These are phyloP conservation scores for Metschnikowia continentalis DNA, from an alignment of 805 yeast genomes.

Conservation along the genomic window DNA sequence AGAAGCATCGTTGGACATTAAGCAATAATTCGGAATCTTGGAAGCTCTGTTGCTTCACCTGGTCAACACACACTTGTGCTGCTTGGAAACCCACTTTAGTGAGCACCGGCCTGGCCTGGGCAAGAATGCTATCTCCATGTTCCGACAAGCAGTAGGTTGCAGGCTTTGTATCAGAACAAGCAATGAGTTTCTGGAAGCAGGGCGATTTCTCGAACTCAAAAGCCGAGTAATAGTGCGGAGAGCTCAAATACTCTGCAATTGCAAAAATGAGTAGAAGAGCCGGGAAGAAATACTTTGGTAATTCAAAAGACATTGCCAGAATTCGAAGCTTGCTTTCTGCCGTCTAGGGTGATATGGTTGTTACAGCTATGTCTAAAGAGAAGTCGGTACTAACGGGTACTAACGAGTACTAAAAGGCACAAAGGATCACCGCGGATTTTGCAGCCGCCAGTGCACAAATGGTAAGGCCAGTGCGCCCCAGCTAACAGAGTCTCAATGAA, in stretches of 20 bases:
- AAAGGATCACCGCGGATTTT: neutral
- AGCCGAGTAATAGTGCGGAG: neutral
- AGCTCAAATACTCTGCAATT: neutral
- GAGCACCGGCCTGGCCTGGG: slow-evolving; percentile 3
- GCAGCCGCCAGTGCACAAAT: slow-evolving; percentile 1
- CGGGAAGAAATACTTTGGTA: neutral
- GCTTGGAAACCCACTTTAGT: slow-evolving; percentile 6
- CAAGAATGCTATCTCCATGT: slow-evolving; percentile 1
- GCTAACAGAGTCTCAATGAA: neutral
- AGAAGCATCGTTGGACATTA: slow-evolving; percentile 11
- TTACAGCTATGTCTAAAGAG: neutral
- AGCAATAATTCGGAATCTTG: slow-evolving; percentile 9
- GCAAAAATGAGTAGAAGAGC: neutral
- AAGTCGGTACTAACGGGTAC: neutral
- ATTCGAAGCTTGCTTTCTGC: neutral
- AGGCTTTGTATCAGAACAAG: slow-evolving; percentile 8
- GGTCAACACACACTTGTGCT: slow-evolving; percentile 6
- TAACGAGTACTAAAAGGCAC: neutral
- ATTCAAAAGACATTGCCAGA: neutral
- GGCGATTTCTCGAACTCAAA: slow-evolving; percentile 7
- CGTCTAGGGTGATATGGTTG: neutral
- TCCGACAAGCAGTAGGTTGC: slow-evolving; percentile 6
- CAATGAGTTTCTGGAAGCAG: slow-evolving; percentile 7
- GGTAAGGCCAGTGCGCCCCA: neutral
- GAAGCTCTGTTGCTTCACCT: slow-evolving; percentile 2